A percentile compares a stretch with the other conserved stretches of the same genome.
Evolutionary conservation across 306 rosid species (phyloP).

Genomic region (Vigna radiata): DNA sequence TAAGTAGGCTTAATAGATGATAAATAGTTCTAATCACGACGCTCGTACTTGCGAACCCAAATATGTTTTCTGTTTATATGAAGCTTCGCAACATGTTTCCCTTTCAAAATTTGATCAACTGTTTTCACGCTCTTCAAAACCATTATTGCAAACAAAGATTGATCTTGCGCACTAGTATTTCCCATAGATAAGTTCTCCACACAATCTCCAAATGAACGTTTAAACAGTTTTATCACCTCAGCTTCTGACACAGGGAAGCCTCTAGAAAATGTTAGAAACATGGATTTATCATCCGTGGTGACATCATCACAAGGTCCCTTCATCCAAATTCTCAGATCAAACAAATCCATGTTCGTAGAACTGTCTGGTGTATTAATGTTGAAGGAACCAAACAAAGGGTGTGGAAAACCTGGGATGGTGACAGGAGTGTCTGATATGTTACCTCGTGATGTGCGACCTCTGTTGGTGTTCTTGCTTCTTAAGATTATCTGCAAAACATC

Average conservation of each 20-base stretch:
- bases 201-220: conserved; percentile 45
- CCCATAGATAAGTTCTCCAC: conserved; percentile 61
- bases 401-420: conserved; percentile 61
- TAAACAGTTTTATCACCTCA: conserved; percentile 56
- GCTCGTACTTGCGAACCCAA: conserved; percentile 72
- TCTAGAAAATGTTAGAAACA: conserved; percentile 73
- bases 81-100: conserved; percentile 55
- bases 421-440: conserved; percentile 35
- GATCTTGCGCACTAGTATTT: conserved; percentile 10
- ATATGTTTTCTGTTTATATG: conserved; percentile 66
- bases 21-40: conserved; percentile 27
- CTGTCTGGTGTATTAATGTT: conserved; percentile 4
- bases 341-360: background rate
- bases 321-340: conserved; percentile 49
- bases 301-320: conserved; percentile 30
- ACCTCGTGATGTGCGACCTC: background rate
- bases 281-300: conserved; percentile 56
- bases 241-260: conserved; percentile 61
- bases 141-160: conserved; percentile 65
- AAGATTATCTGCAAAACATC: conserved; percentile 53
- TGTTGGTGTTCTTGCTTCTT: background rate
- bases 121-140: conserved; percentile 43
- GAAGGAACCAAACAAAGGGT: conserved; percentile 62
- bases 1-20: background rate
- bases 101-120: conserved; percentile 55